Evolutionary conservation across 2,329 filamentous ascomycete species (phyloP).

Genomic region (Fusarium penzigii): DNA sequence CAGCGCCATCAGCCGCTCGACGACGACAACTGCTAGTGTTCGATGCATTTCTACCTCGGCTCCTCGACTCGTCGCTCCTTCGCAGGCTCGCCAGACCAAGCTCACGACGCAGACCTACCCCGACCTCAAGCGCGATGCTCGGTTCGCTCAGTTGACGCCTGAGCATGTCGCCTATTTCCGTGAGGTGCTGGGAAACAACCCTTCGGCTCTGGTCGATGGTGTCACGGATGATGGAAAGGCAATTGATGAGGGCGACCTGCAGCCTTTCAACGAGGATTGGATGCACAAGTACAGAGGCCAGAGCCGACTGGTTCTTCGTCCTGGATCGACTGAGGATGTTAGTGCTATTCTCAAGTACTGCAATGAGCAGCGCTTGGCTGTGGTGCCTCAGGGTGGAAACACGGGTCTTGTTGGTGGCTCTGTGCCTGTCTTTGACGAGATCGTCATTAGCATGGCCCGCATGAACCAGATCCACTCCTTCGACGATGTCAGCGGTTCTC

Average conservation of each 20-base stretch:
- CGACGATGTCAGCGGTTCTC: constrained; percentile 86
- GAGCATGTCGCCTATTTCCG: constrained; percentile 86
- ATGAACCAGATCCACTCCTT: constrained; percentile 93
- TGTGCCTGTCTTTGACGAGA: constrained; percentile 97
- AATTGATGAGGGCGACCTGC: constrained; percentile 78
- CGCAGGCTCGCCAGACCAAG: constrained; percentile 43
- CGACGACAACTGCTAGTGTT: neutral
- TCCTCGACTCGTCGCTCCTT: constrained; percentile 29
- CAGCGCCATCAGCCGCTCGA: constrained; percentile 9
- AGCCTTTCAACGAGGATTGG: constrained; percentile 96
- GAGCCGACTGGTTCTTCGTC: constrained; percentile 83
- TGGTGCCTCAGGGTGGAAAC: constrained; percentile 96
- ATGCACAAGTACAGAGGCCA: constrained; percentile 98
- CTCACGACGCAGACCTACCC: constrained; percentile 88
- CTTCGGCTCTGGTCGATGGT: constrained; percentile 80
- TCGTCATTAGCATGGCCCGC: constrained; percentile 84
- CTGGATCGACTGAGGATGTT: constrained; percentile 80
- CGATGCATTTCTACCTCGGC: constrained; percentile 34
- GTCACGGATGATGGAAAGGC: constrained; percentile 63
- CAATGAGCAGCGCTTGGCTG: constrained; percentile 87
- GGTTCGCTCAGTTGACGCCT: constrained; percentile 70
- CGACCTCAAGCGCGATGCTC: constrained; percentile 74
- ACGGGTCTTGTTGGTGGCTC: constrained; percentile 94
- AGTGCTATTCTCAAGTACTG: constrained; percentile 92
- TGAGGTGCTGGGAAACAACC: constrained; percentile 71